Conservation (phyloP, 2,329 filamentous ascomycete species). For the Cytospora paraplurivora region DNA sequence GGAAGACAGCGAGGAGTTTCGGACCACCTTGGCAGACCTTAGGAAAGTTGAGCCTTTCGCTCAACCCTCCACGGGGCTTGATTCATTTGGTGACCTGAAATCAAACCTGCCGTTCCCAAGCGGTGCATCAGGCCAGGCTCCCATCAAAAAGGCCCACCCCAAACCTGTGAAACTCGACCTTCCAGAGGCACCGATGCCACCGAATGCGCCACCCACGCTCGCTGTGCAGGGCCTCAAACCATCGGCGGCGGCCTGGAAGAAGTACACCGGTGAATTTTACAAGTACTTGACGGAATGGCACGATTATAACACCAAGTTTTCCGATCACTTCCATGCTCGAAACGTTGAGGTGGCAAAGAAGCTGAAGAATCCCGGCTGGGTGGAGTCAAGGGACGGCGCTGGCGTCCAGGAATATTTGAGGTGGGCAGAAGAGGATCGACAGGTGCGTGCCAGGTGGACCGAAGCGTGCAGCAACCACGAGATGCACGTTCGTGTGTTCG, state of each 20-base stretch:
- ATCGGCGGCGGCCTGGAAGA: constrained; percentile 47
- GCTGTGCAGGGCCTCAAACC: constrained; percentile 48
- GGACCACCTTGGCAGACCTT: constrained; percentile 56
- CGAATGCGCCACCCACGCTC: constrained; percentile 48
- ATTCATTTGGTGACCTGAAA: constrained; percentile 58
- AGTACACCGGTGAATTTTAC: constrained; percentile 57
- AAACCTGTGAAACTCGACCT: constrained; percentile 48
- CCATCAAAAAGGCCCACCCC: constrained; percentile 38
- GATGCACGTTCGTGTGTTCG: constrained; percentile 59
- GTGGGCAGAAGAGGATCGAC: constrained; percentile 65
- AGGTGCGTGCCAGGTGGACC: constrained; percentile 62
- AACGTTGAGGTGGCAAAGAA: constrained; percentile 46
- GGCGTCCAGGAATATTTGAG: constrained; percentile 61
- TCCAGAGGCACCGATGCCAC: constrained; percentile 54
- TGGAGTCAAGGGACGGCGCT: constrained; percentile 44
- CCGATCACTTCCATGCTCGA: constrained; percentile 57
- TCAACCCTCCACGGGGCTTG: constrained; percentile 50
- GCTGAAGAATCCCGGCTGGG: constrained; percentile 47
- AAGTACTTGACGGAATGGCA: constrained; percentile 56
- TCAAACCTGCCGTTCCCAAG: constrained; percentile 60
- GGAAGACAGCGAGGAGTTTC: constrained; percentile 58
- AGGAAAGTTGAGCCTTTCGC: constrained; percentile 59
- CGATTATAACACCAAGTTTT: constrained; percentile 53
- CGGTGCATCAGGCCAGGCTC: constrained; percentile 46
- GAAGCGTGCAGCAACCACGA: constrained; percentile 63